Evolutionary conservation across 768 basidiomycete genomes (phyloP).

Genomic region (Pholiota molesta): DNA sequence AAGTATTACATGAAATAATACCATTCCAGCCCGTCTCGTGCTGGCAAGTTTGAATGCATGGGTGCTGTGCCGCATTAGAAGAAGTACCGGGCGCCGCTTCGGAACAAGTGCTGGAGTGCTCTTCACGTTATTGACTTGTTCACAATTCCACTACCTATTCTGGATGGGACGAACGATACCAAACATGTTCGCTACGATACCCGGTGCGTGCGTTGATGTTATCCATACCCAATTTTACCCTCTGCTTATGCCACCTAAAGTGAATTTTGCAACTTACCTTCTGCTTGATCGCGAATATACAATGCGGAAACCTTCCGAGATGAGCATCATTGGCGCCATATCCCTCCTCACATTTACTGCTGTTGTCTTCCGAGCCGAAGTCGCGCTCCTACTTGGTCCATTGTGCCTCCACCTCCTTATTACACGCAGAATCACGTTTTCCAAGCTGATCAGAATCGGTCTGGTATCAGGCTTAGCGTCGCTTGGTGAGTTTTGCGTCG

Average conservation of each 20-base stretch:
- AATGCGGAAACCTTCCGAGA: constrained; percentile 37
- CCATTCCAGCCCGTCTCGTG: constrained; percentile 68
- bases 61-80: constrained; percentile 64
- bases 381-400: constrained; percentile 67
- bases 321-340: constrained; percentile 45
- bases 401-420: constrained; percentile 58
- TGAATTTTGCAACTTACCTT: constrained; percentile 58
- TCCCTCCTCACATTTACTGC: constrained; percentile 66
- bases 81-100: constrained; percentile 64
- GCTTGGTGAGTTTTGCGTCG: constrained; percentile 42
- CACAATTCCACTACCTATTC: constrained; percentile 91
- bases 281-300: constrained; percentile 48
- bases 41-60: constrained; percentile 69
- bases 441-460: constrained; percentile 50
- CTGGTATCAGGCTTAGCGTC: constrained; percentile 51
- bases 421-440: constrained; percentile 43
- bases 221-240: background rate
- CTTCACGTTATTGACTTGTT: constrained; percentile 71
- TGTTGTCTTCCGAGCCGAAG: constrained; percentile 80
- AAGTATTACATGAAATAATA: background rate
- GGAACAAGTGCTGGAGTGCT: constrained; percentile 57
- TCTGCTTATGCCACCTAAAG: constrained; percentile 34
- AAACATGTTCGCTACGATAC: constrained; percentile 88
- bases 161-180: constrained; percentile 95
- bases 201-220: constrained; percentile 44